Percentiles rank a stretch among this genome's conserved stretches.
phyloP scores from a whole-genome alignment of 176 grass and related monocot genomes.

The Metroxylon sagu region DNA sequence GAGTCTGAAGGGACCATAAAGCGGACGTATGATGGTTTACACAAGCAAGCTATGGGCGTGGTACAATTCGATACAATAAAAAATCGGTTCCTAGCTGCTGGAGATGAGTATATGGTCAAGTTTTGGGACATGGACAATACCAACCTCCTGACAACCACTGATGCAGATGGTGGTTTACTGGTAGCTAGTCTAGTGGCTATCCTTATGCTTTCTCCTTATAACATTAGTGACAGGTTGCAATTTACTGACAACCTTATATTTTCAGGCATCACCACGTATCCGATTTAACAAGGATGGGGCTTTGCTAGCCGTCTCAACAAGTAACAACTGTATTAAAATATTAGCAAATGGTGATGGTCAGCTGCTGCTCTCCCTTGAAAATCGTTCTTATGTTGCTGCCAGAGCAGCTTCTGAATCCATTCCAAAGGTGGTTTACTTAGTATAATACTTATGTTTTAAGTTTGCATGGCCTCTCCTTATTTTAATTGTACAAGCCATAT shows the following conservation, averaged over 20 bases:
- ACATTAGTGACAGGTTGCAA: no score
- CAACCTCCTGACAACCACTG: slow-evolving; percentile 3
- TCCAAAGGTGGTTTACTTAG: not conserved
- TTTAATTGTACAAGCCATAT: not conserved
- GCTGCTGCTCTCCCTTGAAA: slow-evolving; percentile 6
- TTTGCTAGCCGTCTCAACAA: slow-evolving; percentile 24
- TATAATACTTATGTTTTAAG: not conserved
- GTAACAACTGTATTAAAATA: slow-evolving; percentile 23
- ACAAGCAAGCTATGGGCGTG: slow-evolving; percentile 4
- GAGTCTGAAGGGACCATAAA: slow-evolving; percentile 20
- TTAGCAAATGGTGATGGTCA: slow-evolving; percentile 21
- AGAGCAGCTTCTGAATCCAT: not conserved
- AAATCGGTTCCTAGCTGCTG: slow-evolving; percentile 17
- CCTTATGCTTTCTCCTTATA: no score
- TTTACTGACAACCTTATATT: slow-evolving; percentile 1
- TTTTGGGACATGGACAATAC: slow-evolving; percentile 29
- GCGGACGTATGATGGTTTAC: slow-evolving; percentile 13
- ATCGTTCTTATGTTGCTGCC: not conserved
- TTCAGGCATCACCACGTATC: slow-evolving; percentile 8
- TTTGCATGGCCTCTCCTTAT: not conserved
- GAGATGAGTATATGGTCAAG: slow-evolving; percentile 23
- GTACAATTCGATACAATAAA: slow-evolving; percentile 26
- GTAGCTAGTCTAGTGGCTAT: slow-evolving; percentile 1
- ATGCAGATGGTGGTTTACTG: slow-evolving; percentile 19
- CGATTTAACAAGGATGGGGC: slow-evolving; percentile 27